Percentiles rank a stretch among this genome's conserved stretches.
phyloP scores from a whole-genome alignment of 345 rosid genomes.

The Pistacia vera region DNA sequence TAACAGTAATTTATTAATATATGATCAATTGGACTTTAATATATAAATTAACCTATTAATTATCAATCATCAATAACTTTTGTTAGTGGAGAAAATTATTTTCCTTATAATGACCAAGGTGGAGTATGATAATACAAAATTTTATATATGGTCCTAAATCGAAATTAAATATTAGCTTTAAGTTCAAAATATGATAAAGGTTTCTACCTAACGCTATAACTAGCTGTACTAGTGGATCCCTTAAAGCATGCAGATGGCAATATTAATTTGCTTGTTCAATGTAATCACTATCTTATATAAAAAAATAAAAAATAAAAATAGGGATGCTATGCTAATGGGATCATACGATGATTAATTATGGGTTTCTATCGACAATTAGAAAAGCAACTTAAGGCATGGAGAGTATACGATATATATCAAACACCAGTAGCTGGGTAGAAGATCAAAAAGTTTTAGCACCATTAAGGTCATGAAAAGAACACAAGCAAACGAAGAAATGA shows the following conservation, averaged over 20 bases:
- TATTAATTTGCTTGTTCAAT: background rate
- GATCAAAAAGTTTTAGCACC: too few species aligned
- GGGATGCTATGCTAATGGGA: background rate
- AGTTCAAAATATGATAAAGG: background rate
- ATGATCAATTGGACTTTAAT: too few species aligned
- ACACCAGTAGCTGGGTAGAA: too few species aligned
- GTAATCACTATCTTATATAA: background rate
- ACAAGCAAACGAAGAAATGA: too few species aligned
- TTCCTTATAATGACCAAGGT: background rate
- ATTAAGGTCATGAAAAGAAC: too few species aligned
- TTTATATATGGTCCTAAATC: background rate
- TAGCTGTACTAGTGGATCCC: background rate
- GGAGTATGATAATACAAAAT: background rate
- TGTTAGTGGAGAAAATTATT: background rate
- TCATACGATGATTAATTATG: background rate
- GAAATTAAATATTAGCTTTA: conserved; percentile 5
- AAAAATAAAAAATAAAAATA: too few species aligned
- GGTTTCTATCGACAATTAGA: background rate
- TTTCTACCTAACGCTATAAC: background rate
- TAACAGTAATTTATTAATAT: too few species aligned
- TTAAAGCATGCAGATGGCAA: background rate
- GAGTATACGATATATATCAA: background rate
- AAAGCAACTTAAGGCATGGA: background rate
- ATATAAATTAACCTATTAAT: background rate
- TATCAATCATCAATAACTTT: background rate